phyloP scores from a whole-genome alignment of 495 filamentous ascomycete species.

The Xylaria nigripes region DNA sequence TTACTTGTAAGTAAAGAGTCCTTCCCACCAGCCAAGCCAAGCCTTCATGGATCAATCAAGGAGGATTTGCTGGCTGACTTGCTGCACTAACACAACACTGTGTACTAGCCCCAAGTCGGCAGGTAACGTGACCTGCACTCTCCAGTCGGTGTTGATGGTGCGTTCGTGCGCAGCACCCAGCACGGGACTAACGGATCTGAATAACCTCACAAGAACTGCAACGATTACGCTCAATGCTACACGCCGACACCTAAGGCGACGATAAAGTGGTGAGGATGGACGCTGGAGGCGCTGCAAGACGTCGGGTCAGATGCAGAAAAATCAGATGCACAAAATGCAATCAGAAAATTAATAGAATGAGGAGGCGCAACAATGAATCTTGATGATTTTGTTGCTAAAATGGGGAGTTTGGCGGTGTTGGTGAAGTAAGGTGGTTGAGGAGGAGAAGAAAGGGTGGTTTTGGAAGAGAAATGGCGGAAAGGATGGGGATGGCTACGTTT shows the following conservation, averaged over 20 bases:
- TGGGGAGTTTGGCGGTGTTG: conserved; percentile 9
- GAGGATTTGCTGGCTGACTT: no score
- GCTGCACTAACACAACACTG: background rate
- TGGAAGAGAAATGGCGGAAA: conserved; percentile 27
- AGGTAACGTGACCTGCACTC: conserved; percentile 33
- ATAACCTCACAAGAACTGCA: conserved; percentile 36
- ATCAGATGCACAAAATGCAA: conserved; percentile 27
- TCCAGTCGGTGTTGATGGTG: conserved; percentile 21
- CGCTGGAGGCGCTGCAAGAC: conserved; percentile 13
- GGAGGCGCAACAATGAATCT: conserved; percentile 26
- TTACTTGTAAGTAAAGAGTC: no score
- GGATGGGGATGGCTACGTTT: conserved; percentile 42
- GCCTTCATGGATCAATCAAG: no score
- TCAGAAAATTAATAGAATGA: conserved; percentile 21
- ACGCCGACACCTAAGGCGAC: conserved; percentile 1
- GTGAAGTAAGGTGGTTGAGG: conserved; percentile 30
- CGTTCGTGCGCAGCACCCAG: conserved; percentile 15
- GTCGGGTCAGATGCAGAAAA: conserved; percentile 23
- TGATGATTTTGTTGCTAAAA: conserved; percentile 41
- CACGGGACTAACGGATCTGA: conserved; percentile 28
- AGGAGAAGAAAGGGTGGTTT: conserved; percentile 39
- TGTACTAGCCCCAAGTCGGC: conserved; percentile 1
- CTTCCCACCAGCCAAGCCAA: background rate
- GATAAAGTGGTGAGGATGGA: conserved; percentile 14
- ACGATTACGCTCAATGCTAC: conserved; percentile 9